phyloP scores from a whole-genome alignment of 768 basidiomycete species.

The Lepiota venenata region DNA sequence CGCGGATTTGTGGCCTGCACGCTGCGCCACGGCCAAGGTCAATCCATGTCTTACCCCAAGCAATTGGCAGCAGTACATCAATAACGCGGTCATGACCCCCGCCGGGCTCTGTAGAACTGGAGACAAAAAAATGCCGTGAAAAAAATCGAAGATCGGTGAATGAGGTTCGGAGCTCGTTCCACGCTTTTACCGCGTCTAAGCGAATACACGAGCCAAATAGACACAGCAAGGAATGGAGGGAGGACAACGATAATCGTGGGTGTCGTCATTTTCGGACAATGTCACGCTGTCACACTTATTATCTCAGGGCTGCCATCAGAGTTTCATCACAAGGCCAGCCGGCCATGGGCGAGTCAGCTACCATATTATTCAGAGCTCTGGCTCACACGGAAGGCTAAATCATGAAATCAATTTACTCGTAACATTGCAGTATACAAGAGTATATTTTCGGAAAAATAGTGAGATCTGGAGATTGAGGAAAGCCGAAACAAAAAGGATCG shows the following conservation, averaged over 20 bases:
- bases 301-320: not conserved
- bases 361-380: not conserved
- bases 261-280: not conserved
- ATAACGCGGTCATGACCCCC: no score
- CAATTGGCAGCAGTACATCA: no score
- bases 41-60: no score
- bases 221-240: constrained; percentile 1
- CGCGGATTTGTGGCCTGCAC: no score
- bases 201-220: not conserved
- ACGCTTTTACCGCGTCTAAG: not conserved
- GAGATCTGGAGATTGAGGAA: not conserved
- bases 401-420: constrained; percentile 2
- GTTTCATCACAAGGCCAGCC: not conserved
- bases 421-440: not conserved
- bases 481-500: constrained; percentile 6
- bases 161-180: not conserved
- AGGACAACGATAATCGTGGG: constrained; percentile 2
- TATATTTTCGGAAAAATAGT: not conserved
- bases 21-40: no score
- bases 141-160: no score
- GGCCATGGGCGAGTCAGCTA: not conserved
- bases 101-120: no score
- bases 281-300: not conserved
- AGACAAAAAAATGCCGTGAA: no score
- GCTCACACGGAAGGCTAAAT: not conserved